Conservation (phyloP, 2,329 filamentous ascomycete species). For the Pseudocercospora fuligena region DNA sequence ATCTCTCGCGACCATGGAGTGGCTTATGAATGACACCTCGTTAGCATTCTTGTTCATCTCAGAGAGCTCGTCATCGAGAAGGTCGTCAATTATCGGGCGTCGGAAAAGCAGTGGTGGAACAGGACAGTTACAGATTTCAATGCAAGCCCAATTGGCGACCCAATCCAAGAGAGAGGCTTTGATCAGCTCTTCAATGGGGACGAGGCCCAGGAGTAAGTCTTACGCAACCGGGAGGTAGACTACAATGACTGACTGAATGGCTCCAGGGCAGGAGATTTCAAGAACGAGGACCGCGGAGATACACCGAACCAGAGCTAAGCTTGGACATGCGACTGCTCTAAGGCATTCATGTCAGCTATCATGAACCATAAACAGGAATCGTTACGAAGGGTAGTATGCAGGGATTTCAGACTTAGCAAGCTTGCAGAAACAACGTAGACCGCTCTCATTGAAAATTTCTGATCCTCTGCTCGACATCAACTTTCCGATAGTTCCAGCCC, state of each 20-base stretch:
- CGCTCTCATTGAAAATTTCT: not conserved
- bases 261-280: no score
- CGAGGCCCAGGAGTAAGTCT: not conserved
- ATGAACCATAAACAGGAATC: not conserved
- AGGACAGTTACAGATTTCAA: no score
- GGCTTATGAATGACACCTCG: not conserved
- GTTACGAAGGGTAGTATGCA: not conserved
- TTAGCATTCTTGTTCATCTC: not conserved
- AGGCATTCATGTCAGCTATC: not conserved
- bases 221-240: not conserved
- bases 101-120: no score
- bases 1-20: not conserved
- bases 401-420: not conserved
- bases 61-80: not conserved
- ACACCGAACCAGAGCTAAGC: not conserved
- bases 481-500: no score
- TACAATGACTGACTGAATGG: no score
- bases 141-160: no score
- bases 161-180: no score
- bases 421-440: not conserved
- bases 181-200: no score
- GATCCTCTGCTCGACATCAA: not conserved
- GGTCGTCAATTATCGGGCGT: not conserved
- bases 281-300: not conserved
- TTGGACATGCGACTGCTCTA: not conserved